Evolutionary conservation across 805 yeast genomes (phyloP).

Genomic region (Huiozyma sinensis): DNA sequence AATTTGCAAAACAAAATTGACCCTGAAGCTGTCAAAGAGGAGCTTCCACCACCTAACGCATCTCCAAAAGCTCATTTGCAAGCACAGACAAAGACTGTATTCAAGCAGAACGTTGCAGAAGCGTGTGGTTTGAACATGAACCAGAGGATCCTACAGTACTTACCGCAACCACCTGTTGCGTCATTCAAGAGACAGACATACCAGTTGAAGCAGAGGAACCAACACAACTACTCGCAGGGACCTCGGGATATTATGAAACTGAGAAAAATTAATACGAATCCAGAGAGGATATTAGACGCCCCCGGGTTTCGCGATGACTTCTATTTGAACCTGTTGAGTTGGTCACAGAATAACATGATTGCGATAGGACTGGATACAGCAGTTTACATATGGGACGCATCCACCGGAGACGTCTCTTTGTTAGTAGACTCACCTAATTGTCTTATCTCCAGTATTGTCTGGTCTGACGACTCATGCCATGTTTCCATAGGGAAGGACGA

Average conservation of each 20-base stretch:
- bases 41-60: slow-evolving; percentile 36
- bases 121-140: slow-evolving; percentile 87
- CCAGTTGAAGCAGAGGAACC: slow-evolving; percentile 23
- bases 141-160: slow-evolving; percentile 73
- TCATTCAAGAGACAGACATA: slow-evolving; percentile 22
- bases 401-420: slow-evolving; percentile 62
- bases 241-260: slow-evolving; percentile 50
- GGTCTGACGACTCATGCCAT: slow-evolving; percentile 89
- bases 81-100: slow-evolving; percentile 36
- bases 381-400: slow-evolving; percentile 89
- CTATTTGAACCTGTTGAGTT: slow-evolving; percentile 72
- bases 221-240: slow-evolving; percentile 14
- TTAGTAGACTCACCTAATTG: slow-evolving; percentile 47
- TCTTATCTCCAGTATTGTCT: slow-evolving; percentile 45
- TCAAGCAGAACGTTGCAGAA: slow-evolving; percentile 77
- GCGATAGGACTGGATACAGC: slow-evolving; percentile 82
- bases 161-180: slow-evolving; percentile 68
- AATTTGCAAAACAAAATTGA: slow-evolving; percentile 29
- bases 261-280: slow-evolving; percentile 73
- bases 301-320: slow-evolving; percentile 92
- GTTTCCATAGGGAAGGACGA: slow-evolving; percentile 74
- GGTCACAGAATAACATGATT: slow-evolving; percentile 74
- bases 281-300: slow-evolving; percentile 90
- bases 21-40: slow-evolving; percentile 26
- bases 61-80: slow-evolving; percentile 35